Base-by-base conservation (phyloP, 176 grass and related monocot species). In the Zoysia japonica region DNA sequence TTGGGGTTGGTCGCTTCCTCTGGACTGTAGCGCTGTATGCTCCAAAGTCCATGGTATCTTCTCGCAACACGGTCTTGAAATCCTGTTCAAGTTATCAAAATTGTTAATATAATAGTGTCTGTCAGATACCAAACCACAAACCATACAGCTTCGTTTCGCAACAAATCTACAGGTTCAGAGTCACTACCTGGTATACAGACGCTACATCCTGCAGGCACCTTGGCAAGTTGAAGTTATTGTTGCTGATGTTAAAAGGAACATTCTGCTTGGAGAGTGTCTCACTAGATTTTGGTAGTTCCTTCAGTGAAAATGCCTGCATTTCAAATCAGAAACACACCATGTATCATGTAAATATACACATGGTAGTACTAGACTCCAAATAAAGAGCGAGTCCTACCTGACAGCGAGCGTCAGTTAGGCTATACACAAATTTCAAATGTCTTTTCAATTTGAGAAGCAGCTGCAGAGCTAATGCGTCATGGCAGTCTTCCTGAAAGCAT, bases 391-490 rank as follows among this genome's bases (percentile, higher is more conserved):
- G 45, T 37, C 78, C 64, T 74, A 99, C 92, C 90, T 99, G 96
- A 86, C 92, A 99, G 6, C 88, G 88, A 40, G 90, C 92, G 71
- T 99, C 92, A 44, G 85, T 94, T 80, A 99, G 78, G 84, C 86
- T 82, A 80, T 91, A 99, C 36, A 93, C 84, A 73, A 91, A 84
- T 89, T 98, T 99, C 81, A 99, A 76, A 93, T 99, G 86, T 71
- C 96, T 93, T 89, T 99, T 95, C 76, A 99, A 42, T 87, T 91
- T 99, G 51, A 99, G 80, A 9, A 98, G 96, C 70, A 99, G 90
- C 82, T 95, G 96, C 47, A 99, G 65, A 76, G 96, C 92, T 76
- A 95, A 88, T 61, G 92, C 88, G 48, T 88, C 84, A 86, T 88
- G 88, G 82, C 92, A 93, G 84, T 95, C 88, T 72, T 87, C 92